Percentiles rank a stretch among this genome's conserved stretches.
Evolutionary conservation across 2,329 filamentous ascomycete species (phyloP).

Genomic region (Parastagonospora nodorum): DNA sequence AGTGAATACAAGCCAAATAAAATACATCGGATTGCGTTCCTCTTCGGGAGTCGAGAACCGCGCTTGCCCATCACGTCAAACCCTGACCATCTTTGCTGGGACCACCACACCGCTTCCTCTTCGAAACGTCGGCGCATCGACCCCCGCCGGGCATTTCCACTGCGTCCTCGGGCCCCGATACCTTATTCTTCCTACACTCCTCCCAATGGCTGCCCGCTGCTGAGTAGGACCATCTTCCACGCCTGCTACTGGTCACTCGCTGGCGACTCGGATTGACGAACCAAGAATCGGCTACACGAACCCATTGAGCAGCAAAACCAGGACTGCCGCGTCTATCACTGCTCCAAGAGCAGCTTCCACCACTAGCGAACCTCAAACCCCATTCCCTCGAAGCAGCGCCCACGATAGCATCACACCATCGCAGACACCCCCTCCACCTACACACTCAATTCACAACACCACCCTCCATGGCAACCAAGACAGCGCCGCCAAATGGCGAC

Average conservation of each 20-base stretch:
- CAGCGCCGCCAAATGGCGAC: conserved; percentile 17
- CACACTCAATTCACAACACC: neutral
- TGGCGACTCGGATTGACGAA: neutral
- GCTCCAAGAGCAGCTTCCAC: neutral
- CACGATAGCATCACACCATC: conserved; percentile 8
- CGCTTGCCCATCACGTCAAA: conserved; percentile 34
- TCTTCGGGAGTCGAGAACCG: conserved; percentile 18
- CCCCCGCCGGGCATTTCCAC: conserved; percentile 20
- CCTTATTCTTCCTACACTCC: conserved; percentile 18
- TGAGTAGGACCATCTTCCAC: conserved; percentile 19
- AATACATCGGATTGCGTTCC: conserved; percentile 4
- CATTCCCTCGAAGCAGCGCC: neutral
- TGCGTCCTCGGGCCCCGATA: conserved; percentile 9
- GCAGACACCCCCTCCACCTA: neutral
- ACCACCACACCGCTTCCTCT: conserved; percentile 36
- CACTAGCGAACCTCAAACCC: neutral
- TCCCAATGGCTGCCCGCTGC: conserved; percentile 28
- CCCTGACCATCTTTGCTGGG: conserved; percentile 28
- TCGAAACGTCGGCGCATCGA: conserved; percentile 28
- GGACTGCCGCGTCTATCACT: neutral
- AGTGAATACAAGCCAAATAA: conserved; percentile 1
- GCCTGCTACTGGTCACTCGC: conserved; percentile 13
- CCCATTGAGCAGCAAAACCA: neutral
- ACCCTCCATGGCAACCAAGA: conserved; percentile 22
- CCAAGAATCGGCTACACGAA: neutral